Conservation (phyloP, 805 yeast genomes). For the Trichomonascus vanleenenianus region DNA sequence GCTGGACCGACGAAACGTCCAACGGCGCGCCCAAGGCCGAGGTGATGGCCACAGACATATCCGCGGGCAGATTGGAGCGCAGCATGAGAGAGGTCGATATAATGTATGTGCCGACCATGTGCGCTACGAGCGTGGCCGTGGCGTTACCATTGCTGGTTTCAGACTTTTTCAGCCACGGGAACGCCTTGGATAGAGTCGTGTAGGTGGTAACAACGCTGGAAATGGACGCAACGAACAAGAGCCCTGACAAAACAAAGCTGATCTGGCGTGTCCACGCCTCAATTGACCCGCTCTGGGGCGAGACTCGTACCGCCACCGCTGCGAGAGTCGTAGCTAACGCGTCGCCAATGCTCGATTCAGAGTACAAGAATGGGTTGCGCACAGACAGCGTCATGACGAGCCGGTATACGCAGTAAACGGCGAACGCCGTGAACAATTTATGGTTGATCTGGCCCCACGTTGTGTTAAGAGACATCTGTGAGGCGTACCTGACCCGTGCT, state of each 20-base stretch:
- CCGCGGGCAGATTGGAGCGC: constrained; percentile 33
- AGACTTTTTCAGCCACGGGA: constrained; percentile 20
- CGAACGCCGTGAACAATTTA: constrained; percentile 25
- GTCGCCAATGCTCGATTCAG: constrained; percentile 7
- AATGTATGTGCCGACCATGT: constrained; percentile 32
- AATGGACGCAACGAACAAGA: constrained; percentile 29
- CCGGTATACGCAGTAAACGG: constrained; percentile 36
- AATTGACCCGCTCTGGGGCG: constrained; percentile 14
- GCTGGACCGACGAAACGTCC: constrained; percentile 30
- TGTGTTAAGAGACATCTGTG: constrained; percentile 24
- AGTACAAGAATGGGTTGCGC: constrained; percentile 21
- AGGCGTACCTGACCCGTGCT: constrained; percentile 18
- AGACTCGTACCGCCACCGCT: constrained; percentile 5
- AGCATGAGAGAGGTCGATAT: constrained; percentile 34
- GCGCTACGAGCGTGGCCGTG: constrained; percentile 27
- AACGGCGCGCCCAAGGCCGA: constrained; percentile 34
- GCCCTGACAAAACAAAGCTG: constrained; percentile 33
- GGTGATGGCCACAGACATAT: constrained; percentile 34
- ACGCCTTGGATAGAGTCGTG: constrained; percentile 24
- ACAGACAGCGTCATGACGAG: constrained; percentile 26
- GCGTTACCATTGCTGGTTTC: constrained; percentile 8
- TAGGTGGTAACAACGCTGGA: constrained; percentile 31
- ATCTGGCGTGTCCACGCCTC: constrained; percentile 33
- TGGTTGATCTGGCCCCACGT: constrained; percentile 24
- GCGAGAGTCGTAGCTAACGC: constrained; percentile 23